Evolutionary conservation across 805 yeast genomes (phyloP), one percentile per base, ranked within the genome.

Genomic region (Wickerhamomyces chaumierensis): DNA sequence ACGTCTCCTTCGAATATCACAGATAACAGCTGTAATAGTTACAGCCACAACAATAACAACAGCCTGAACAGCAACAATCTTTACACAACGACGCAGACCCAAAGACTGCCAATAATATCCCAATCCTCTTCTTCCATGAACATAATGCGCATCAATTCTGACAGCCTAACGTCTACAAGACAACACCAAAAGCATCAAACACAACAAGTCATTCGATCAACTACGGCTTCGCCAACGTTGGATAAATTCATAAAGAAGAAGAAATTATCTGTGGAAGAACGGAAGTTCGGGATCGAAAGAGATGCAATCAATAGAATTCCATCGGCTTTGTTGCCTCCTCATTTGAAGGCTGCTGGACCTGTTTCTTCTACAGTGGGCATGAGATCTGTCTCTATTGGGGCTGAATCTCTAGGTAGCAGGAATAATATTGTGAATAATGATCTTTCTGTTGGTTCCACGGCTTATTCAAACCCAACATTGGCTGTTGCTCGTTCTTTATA

Each of bases 261-360:
- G n/a, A n/a, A n/a, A n/a, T n/a, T n/a, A n/a, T 14, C 38, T 3
- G 29, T 38, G 2, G 40, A 45, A 2, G 49, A n/a, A n/a, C n/a
- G 41, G 33, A 41, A 34, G 13, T 19, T 51, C 4, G 36, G 39
- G 29, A 20, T 47, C 2, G 57, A 53, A 35, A 45, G 52, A 36
- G 53, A 50, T 37, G 56, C 56, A 2, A 34, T 53, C 18, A 52
- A 37, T 17, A 44, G 57, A 42, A 48, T 52, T 12, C 57, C 57
- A 12, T 42, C 45, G 33, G 55, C 38, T 6, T 36, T 53, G 16
- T 32, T 53, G 2, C 56, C 57, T 9, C 57, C 57, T 2, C 57
- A 53, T 38, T 28, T 53, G 35, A 48, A 45, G 34, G 47, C 47
- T n/a, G 49, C 45, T 18, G 45, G 37, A 11, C 41, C 41, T 17